Evolutionary conservation across 2,329 filamentous ascomycete genomes (phyloP).

Genomic region (Trichoderma afroharzianum): DNA sequence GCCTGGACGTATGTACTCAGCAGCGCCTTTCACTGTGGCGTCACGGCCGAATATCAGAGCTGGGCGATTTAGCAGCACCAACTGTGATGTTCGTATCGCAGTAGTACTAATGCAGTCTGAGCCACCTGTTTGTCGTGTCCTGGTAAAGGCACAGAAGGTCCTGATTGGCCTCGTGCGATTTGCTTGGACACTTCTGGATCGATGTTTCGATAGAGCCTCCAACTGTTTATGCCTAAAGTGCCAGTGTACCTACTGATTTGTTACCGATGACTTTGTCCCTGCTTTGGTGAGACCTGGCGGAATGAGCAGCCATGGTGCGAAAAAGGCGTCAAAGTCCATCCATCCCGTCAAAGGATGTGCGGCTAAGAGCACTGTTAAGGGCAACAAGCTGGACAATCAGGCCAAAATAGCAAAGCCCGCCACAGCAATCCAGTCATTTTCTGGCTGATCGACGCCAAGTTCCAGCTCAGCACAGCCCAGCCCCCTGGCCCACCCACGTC

Average conservation of each 20-base stretch:
- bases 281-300: background rate
- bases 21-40: background rate
- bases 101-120: background rate
- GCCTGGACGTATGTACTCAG: background rate
- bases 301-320: background rate
- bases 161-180: background rate
- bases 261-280: too few species aligned
- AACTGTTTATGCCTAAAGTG: background rate
- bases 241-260: background rate
- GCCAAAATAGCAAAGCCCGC: background rate
- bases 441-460: background rate
- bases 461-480: slow-evolving; percentile 14
- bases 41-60: background rate
- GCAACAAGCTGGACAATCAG: background rate
- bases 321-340: background rate
- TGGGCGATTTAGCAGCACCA: background rate
- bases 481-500: slow-evolving; percentile 12
- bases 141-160: background rate
- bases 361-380: background rate
- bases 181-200: background rate
- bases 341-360: background rate
- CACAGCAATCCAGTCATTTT: background rate
- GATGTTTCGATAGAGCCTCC: background rate
- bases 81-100: background rate
- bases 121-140: background rate